Base-by-base conservation (phyloP, 345 rosid genomes). In the Noccaea bulbosa region DNA sequence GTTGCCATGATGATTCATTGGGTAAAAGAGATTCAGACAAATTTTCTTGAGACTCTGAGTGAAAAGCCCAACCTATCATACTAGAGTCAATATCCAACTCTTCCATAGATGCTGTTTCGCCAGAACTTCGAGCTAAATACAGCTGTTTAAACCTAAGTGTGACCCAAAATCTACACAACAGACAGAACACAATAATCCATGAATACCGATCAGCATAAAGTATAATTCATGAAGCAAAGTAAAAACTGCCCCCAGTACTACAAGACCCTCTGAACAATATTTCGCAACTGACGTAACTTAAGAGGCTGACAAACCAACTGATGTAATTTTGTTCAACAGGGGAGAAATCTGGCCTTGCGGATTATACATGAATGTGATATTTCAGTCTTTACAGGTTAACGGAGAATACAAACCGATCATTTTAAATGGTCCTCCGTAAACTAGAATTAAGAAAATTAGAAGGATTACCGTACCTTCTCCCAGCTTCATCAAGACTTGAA, bases 31-130 rank as follows among this genome's bases (percentile, higher is more conserved):
- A 81, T 62, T 57, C 71, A 66, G 86, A 74, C 69, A 93, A 77
- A 74, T 73, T 81, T 80, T 93, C 98, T 77, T 86, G 95, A 77
- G 90, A 90, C 65, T 88, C 98, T 67, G 97, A 93, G 72, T 90
- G 98, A 82, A 87, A 93, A 67, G 95, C 97, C 95, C 96, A 93
- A 67, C 77, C 84, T 69, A 88, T 83, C 76, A 80, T 76, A 77
- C 83, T 79, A 62, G 90, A 79, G 77, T 88, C 91, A 77, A 83
- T 77, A 69, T 66, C 81, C 77, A 90, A 67, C 67, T 88, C 93
- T 67, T 84, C 91, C 65, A 69, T 12, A 63, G 90, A 78, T 49
- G 93, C 80, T 72, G 76, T 67, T 78, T 82, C 82, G 67, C 88
- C 90, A 85, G 65, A 82, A 49, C 79, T 84, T 76, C 80, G 85